A percentile compares a stretch with the other conserved stretches of the same genome.
These are phyloP conservation scores for Salix brachista DNA, from an alignment of 345 rosid species.

Conservation along the genomic window DNA sequence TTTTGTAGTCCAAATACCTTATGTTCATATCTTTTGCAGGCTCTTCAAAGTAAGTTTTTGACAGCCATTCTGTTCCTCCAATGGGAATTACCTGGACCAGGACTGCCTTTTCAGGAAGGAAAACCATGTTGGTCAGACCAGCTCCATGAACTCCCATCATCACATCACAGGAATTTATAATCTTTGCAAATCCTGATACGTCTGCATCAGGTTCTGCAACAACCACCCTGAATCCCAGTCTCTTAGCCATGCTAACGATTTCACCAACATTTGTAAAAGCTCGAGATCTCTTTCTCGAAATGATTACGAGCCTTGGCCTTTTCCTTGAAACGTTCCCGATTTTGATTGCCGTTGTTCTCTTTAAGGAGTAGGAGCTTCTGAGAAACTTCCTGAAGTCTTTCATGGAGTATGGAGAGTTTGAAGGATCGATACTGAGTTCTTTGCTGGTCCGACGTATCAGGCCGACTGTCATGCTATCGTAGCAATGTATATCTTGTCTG, in stretches of 20 bases:
- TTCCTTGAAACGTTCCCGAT: conserved; percentile 7
- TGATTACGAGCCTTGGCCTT: conserved; percentile 53
- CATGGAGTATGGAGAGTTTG: conserved; percentile 46
- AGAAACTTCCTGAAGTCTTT: conserved; percentile 56
- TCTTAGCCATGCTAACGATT: conserved; percentile 40
- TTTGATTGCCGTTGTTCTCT: conserved; percentile 30
- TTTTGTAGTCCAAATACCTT: conserved; percentile 60
- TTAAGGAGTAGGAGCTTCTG: conserved; percentile 48
- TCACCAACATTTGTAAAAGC: conserved; percentile 44
- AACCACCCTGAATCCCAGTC: conserved; percentile 46
- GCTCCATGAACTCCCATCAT: conserved; percentile 91
- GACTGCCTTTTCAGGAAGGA: conserved; percentile 73
- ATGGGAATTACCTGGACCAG: conserved; percentile 67
- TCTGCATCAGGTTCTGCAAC: conserved; percentile 51
- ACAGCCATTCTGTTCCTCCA: conserved; percentile 62
- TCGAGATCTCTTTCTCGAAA: conserved; percentile 53
- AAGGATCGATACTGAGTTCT: conserved; percentile 60
- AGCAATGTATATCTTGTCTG: conserved; percentile 50
- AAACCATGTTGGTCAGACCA: conserved; percentile 74
- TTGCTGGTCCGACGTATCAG: conserved; percentile 43
- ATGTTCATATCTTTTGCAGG: conserved; percentile 66
- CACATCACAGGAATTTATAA: conserved; percentile 73
- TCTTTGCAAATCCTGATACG: conserved; percentile 36
- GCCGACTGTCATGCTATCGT: conserved; percentile 48
- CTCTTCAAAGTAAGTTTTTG: conserved; percentile 41